Evolutionary conservation across 75 land plant species (phyloP), one percentile per base, ranked within the genome.

Genomic region (Azolla pinnata): DNA sequence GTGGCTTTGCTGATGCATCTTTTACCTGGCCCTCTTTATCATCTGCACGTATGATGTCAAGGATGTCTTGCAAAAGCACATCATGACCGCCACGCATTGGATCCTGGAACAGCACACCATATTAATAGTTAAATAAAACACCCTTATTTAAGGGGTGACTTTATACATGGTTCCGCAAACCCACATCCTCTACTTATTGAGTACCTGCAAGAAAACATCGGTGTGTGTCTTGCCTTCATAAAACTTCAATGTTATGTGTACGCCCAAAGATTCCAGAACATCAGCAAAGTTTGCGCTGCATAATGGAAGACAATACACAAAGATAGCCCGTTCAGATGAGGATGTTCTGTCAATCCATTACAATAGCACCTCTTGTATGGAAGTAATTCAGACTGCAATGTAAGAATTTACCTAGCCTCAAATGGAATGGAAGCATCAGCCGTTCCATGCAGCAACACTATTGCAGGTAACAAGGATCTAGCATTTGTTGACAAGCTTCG

Each of bases 51-150:
- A 92, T 66, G 2, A 80, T 56, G 17, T 67, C 69, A 14, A 88
- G 71, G 35, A 92, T 63, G 65, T 87, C 84, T 63, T 74, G 72
- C 32, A 88, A 67, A 62, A 92, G 62, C 26, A 82, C 76, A 72
- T 88, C 95, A 49, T 48, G 72, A n/a, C 97, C 97, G 29, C 97
- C 97, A 61, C 95, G 71, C 76, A 92, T 69, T 20, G 95, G 95
- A 70, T 92, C 97, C 97, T 87, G 69, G 18, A 76, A 18, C 26
- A 45, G 17, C 3, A 7, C 33, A 31, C 28, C 60, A 44, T 52
- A 24, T 52, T 35, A 5, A 12, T 5, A 35, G 40, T 12, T 5
- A 5, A 5, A 35, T 23, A 12, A 24, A 52, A 23, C 10, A 52
- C 3, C 29, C 5, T 23, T 3, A 25, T 7, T 12, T 2, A 52